phyloP scores from a whole-genome alignment of 106 monocot genomes.

The Alisma plantagoaquatica region DNA sequence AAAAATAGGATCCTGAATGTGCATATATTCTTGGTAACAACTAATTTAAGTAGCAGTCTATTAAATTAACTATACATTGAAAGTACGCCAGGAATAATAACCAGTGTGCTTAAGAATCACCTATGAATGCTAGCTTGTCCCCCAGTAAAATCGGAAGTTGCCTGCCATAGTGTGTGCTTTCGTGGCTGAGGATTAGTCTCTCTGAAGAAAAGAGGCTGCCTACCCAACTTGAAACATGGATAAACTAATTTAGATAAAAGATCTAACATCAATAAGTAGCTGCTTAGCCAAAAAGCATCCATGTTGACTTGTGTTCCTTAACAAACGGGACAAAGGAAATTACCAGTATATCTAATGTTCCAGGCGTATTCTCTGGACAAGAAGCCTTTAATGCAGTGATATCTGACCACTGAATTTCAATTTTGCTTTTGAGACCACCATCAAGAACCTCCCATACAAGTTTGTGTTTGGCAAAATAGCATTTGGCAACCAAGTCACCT shows the following conservation, averaged over 20 bases:
- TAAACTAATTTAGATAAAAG: background rate
- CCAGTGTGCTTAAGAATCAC: too few relatives aligned
- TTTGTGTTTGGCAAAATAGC: constrained; percentile 67
- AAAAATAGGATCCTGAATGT: background rate
- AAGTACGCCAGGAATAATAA: too few relatives aligned
- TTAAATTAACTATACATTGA: background rate
- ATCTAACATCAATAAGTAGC: background rate
- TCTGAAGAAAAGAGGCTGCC: constrained; percentile 88
- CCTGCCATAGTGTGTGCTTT: constrained; percentile 96
- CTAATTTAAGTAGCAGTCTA: background rate
- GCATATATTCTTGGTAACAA: background rate
- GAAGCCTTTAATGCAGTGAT: constrained; percentile 55
- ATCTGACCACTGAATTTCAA: constrained; percentile 82
- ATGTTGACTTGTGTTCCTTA: too few relatives aligned
- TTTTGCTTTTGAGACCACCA: constrained; percentile 81
- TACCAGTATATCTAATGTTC: constrained; percentile 70
- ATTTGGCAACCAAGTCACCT: constrained; percentile 74
- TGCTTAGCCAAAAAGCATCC: too few relatives aligned
- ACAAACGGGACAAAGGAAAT: background rate
- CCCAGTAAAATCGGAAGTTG: constrained; percentile 94
- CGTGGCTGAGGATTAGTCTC: constrained; percentile 97
- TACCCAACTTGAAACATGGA: constrained; percentile 42
- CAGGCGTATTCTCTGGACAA: constrained; percentile 42
- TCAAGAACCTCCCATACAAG: constrained; percentile 84
- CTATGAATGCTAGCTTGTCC: constrained; percentile 84